Evolutionary conservation across 2,329 filamentous ascomycete genomes (phyloP), one percentile per base, ranked within the genome.

Genomic region (Ampelomyces quisqualis): DNA sequence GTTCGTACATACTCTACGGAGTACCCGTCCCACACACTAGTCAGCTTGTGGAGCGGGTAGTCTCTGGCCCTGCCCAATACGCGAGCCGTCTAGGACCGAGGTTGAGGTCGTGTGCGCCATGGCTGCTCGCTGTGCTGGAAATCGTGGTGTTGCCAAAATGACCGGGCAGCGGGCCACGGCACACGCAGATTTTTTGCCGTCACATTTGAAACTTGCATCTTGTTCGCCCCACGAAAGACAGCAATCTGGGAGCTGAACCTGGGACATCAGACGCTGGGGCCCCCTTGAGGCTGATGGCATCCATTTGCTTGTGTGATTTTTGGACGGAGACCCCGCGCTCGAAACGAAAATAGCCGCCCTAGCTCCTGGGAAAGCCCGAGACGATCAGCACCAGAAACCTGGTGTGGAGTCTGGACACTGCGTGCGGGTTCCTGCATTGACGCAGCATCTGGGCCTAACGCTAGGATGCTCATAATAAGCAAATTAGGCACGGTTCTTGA

Each of bases 401-500:
- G 15, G 8, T 33, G 37, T 42, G 38, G 40, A 31, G 28, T 45
- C 42, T n/a, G n/a, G n/a, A n/a, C n/a, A n/a, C 22, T 42, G 30
- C 19, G 32, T 33, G 38, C 52, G 56, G 56, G 56, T 59, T 59
- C 56, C 56, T 58, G 49, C 51, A 51, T 53, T 40, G 44, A 31
- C 17, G 36, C 39, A 40, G 50, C 48, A 36, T 57, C 51, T 55
- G 49, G 51, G 45, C 51, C 49, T 39, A 33, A 19, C 30, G 42
- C 53, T 53, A 53, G 30, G 30, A 19, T 11, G 19, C 14, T 29
- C 13, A 9, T 31, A 31, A 33, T 31, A 15, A 43, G 40, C 38
- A 34, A n/a, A n/a, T n/a, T n/a, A n/a, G n/a, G n/a, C n/a, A n/a
- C n/a, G n/a, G n/a, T n/a, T n/a, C n/a, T 27, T 15, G 23, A 21